Conservation (phyloP, 495 filamentous ascomycete species). For the Tricharina praecox region DNA sequence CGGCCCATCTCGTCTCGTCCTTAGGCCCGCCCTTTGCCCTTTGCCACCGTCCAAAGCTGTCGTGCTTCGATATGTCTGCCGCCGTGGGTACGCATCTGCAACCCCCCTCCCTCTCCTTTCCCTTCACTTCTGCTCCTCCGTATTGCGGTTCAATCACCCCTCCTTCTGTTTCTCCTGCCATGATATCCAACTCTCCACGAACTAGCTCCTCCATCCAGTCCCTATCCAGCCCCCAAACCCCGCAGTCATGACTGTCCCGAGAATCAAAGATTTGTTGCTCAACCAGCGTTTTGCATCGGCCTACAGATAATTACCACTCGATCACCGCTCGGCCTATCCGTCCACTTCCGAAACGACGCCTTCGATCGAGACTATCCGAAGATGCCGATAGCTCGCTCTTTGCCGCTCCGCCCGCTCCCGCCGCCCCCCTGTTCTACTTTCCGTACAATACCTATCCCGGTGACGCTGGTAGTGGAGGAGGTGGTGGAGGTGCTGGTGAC, state of each 20-base stretch:
- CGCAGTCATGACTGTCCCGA: too few relatives aligned
- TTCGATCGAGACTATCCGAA: conserved; percentile 74
- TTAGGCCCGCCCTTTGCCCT: too few relatives aligned
- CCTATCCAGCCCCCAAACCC: too few relatives aligned
- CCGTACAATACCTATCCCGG: conserved; percentile 35
- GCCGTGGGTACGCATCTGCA: conserved; percentile 27
- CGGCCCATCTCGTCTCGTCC: too few relatives aligned
- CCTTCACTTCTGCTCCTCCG: too few relatives aligned
- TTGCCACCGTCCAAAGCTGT: conserved; percentile 4
- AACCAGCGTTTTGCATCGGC: too few relatives aligned
- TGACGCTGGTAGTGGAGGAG: conserved; percentile 22
- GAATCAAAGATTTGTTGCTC: too few relatives aligned
- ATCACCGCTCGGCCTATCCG: conserved; percentile 52
- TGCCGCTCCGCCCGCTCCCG: conserved; percentile 49
- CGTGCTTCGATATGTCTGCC: conserved; percentile 23
- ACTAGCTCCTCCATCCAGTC: too few relatives aligned
- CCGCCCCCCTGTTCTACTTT: conserved; percentile 59
- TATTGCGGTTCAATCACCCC: too few relatives aligned
- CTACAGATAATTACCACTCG: too few relatives aligned
- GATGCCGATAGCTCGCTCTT: conserved; percentile 68
- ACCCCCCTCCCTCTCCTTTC: conserved; percentile 14
- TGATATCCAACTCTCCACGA: too few relatives aligned
- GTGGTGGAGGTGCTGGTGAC: conserved; percentile 5
- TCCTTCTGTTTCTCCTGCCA: too few relatives aligned
- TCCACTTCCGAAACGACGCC: conserved; percentile 70